These are phyloP conservation scores for Diaporthe sp. DNA, from an alignment of 2,329 filamentous ascomycete genomes.

Conservation along the genomic window DNA sequence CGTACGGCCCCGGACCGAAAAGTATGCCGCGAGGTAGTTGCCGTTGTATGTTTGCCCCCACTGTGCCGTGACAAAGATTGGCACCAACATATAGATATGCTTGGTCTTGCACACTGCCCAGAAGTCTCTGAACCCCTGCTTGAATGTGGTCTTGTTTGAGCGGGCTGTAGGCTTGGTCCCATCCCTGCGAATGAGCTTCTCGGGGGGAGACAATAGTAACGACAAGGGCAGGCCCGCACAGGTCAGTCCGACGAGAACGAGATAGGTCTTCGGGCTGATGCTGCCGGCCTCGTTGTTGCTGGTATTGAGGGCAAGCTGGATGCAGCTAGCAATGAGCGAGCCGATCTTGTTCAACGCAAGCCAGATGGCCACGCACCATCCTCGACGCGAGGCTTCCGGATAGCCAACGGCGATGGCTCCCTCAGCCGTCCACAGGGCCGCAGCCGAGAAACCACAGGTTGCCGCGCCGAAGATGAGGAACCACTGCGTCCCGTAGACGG, in stretches of 20 bases:
- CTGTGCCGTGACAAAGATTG: constrained; percentile 42
- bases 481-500: constrained; percentile 58
- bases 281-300: constrained; percentile 8
- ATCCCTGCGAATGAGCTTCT: constrained; percentile 47
- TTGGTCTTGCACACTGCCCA: constrained; percentile 32
- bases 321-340: constrained; percentile 25
- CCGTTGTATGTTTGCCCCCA: constrained; percentile 44
- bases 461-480: constrained; percentile 58
- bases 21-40: constrained; percentile 43
- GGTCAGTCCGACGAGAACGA: constrained; percentile 55
- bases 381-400: constrained; percentile 15
- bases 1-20: constrained; percentile 40
- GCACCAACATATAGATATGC: constrained; percentile 41
- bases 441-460: constrained; percentile 57
- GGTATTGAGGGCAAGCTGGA: constrained; percentile 18
- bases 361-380: constrained; percentile 43
- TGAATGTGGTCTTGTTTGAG: constrained; percentile 51
- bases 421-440: constrained; percentile 54
- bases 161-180: constrained; percentile 41
- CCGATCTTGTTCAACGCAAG: constrained; percentile 39
- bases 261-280: constrained; percentile 40
- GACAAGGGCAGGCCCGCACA: constrained; percentile 57
- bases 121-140: constrained; percentile 32
- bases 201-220: constrained; percentile 56
- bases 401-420: constrained; percentile 53